These are phyloP conservation scores for Pyrenochaeta sp. DNA, from an alignment of 2,329 filamentous ascomycete species.

Conservation along the genomic window DNA sequence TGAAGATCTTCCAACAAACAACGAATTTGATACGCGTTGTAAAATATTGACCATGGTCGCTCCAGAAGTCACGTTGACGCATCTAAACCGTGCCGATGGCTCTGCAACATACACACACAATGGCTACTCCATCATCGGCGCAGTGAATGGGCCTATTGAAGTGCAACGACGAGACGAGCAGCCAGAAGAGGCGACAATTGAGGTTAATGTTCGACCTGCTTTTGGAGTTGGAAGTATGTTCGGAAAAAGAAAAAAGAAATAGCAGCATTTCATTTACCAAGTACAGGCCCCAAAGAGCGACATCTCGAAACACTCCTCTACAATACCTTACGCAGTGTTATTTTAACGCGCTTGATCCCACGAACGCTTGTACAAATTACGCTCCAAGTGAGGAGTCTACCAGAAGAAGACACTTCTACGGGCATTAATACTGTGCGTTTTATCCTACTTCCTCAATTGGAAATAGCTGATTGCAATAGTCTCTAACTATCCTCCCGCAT, in stretches of 20 bases:
- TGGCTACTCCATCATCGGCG: conserved; percentile 82
- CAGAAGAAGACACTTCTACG: conserved; percentile 72
- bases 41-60: conserved; percentile 30
- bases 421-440: conserved; percentile 65
- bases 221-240: conserved; percentile 79
- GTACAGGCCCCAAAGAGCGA: conserved; percentile 61
- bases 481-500: conserved; percentile 80
- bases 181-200: conserved; percentile 87
- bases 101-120: conserved; percentile 79
- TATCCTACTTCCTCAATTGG: conserved; percentile 17
- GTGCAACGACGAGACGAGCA: conserved; percentile 88
- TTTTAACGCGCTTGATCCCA: conserved; percentile 78
- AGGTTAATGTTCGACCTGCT: conserved; percentile 87
- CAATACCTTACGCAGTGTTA: conserved; percentile 74
- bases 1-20: neutral
- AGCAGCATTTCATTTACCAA: neutral
- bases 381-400: conserved; percentile 76
- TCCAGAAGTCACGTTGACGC: conserved; percentile 43
- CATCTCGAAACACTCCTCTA: conserved; percentile 83
- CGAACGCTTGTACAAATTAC: conserved; percentile 81
- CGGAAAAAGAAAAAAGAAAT: neutral
- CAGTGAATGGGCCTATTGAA: conserved; percentile 93
- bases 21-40: neutral
- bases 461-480: conserved; percentile 57
- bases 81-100: conserved; percentile 76